A percentile compares a stretch with the other conserved stretches of the same genome.
Evolutionary conservation across 2,329 filamentous ascomycete species (phyloP).

Genomic region (Calonectria honghensis): DNA sequence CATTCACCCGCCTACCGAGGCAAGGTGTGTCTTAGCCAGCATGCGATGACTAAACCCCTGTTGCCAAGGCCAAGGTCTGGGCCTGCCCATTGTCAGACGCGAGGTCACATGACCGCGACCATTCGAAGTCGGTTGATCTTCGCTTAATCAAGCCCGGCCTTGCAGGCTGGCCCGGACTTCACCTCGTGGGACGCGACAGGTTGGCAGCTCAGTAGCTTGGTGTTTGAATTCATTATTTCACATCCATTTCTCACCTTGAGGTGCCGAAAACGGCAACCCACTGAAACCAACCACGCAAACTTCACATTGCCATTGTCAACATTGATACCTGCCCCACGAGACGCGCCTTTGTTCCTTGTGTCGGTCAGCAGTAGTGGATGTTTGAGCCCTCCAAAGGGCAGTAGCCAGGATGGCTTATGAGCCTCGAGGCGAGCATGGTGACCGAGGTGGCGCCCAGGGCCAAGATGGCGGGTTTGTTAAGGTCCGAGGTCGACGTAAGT

Average conservation of each 20-base stretch:
- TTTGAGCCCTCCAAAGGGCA: slow-evolving; percentile 45
- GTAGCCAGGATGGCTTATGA: slow-evolving; percentile 70
- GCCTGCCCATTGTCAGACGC: background rate
- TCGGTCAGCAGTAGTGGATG: slow-evolving; percentile 50
- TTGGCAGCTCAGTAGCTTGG: slow-evolving; percentile 33
- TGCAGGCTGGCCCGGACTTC: slow-evolving; percentile 26
- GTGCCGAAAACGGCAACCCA: slow-evolving; percentile 25
- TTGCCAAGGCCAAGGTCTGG: background rate
- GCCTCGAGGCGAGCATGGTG: slow-evolving; percentile 70
- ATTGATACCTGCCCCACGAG: slow-evolving; percentile 38
- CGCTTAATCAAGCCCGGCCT: slow-evolving; percentile 38
- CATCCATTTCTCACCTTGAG: slow-evolving; percentile 27
- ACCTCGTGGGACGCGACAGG: slow-evolving; percentile 35
- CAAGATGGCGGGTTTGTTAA: slow-evolving; percentile 68
- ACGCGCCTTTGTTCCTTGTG: slow-evolving; percentile 47
- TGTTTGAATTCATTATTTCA: slow-evolving; percentile 34
- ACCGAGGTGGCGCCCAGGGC: slow-evolving; percentile 61
- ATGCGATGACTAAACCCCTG: slow-evolving; percentile 34
- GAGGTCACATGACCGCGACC: slow-evolving; percentile 17
- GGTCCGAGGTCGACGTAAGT: slow-evolving; percentile 72
- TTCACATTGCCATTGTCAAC: slow-evolving; percentile 5
- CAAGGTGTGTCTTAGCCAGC: slow-evolving; percentile 16
- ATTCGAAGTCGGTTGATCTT: slow-evolving; percentile 26
- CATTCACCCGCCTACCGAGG: slow-evolving; percentile 14
- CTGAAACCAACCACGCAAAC: background rate